Evolutionary conservation across 2,329 filamentous ascomycete genomes (phyloP).

Genomic region (Setomelanomma holmii): DNA sequence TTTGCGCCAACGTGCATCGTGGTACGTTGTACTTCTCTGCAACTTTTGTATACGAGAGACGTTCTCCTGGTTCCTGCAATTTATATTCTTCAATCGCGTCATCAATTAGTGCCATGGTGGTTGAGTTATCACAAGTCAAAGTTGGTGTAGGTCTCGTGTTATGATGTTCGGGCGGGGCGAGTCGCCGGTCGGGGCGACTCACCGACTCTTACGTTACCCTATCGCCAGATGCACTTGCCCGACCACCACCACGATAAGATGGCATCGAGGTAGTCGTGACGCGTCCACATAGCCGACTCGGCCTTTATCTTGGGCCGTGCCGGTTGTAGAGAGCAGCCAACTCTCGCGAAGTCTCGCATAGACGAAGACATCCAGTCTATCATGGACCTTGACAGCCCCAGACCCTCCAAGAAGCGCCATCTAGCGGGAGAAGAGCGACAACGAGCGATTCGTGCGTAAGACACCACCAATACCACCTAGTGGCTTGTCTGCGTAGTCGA

Average conservation of each 20-base stretch:
- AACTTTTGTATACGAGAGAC: too few relatives aligned
- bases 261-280: background rate
- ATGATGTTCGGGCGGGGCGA: too few relatives aligned
- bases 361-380: background rate
- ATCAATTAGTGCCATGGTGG: too few relatives aligned
- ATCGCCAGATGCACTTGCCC: background rate
- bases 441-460: conserved; percentile 21
- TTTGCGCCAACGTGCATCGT: too few relatives aligned
- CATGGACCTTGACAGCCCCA: conserved; percentile 13
- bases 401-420: conserved; percentile 18
- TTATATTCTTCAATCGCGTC: too few relatives aligned
- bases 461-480: background rate
- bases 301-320: background rate
- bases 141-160: too few relatives aligned
- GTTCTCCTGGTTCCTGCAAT: background rate
- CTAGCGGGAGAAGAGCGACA: conserved; percentile 17
- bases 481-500: background rate
- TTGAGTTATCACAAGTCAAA: too few relatives aligned
- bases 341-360: background rate
- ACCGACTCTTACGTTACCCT: background rate
- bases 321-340: background rate
- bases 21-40: too few relatives aligned
- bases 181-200: too few relatives aligned
- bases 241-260: background rate
- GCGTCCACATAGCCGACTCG: background rate